Base-by-base conservation (phyloP, 352 stramenopile genomes). In the Chrysophaeum taylorii region DNA sequence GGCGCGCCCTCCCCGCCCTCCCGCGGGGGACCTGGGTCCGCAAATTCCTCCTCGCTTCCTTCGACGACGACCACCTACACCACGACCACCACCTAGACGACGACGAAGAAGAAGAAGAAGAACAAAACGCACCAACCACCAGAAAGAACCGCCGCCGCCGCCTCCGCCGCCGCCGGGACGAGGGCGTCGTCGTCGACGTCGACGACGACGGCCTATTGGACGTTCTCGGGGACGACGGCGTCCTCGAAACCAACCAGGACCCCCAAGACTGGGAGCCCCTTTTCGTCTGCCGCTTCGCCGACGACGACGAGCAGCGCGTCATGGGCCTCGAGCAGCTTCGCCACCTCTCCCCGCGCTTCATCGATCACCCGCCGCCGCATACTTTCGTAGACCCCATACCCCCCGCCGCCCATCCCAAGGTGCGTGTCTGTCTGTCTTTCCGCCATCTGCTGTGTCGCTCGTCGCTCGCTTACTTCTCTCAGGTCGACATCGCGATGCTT, bases 271-370 rank as follows among this genome's bases (percentile, higher is more conserved):
- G 52, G 52, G 52, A 63, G 52, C 52, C 52, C 9, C 33, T 63
- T 15, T 31, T 63, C 27, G 52, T 63, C 9, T 14, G 36, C 27
- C 52, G 52, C 27, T 63, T 41, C 52, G 52, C 12, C 9, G 52
- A 63, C 9, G n/a, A 12, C 25, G 27, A 35, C 25, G 52, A 63
- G 27, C 52, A 63, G 52, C 52, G 52, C 52, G 52, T 63, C 52
- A 12, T 63, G 9, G 36, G 27, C 27, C 36, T 63, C 27, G 52
- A 7, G 27, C 52, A 63, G 52, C 52, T 63, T 15, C 7, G 52
- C 12, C 9, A 14, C 25, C 33, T 63, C 27, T 21, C 21, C 12
- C 52, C 52, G 7, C n/a, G 4, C 9, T 63, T 63, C 52, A 9
- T 63, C 27, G 52, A 63, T 31, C 39, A 12, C 12, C 12, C 39